phyloP scores from a whole-genome alignment of 176 grass and related monocot species.

The Oryza glumipatula region DNA sequence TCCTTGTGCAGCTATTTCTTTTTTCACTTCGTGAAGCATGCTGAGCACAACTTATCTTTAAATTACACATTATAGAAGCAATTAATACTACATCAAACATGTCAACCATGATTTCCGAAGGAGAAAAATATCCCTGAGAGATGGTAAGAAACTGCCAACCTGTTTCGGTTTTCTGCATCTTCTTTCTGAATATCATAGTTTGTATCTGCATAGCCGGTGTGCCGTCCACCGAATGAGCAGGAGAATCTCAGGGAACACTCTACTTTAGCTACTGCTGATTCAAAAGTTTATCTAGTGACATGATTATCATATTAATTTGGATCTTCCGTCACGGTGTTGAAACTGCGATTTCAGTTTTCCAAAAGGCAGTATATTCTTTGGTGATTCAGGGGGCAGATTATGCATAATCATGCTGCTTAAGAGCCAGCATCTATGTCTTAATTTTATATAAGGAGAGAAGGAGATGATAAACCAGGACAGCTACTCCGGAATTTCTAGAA shows the following conservation, averaged over 20 bases:
- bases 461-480: not conserved
- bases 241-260: conserved; percentile 33
- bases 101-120: conserved; percentile 21
- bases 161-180: conserved; percentile 43
- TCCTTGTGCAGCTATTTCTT: not conserved
- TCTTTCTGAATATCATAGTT: conserved; percentile 17
- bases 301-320: conserved; percentile 29
- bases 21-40: conserved; percentile 7
- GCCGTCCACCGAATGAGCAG: conserved; percentile 19
- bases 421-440: conserved; percentile 23
- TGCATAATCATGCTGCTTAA: conserved; percentile 28
- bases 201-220: conserved; percentile 18
- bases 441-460: conserved; percentile 14
- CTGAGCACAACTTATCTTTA: conserved; percentile 1
- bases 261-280: conserved; percentile 46
- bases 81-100: not conserved
- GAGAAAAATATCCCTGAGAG: not conserved
- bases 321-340: not conserved
- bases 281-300: conserved; percentile 19
- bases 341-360: conserved; percentile 1
- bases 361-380: conserved; percentile 46
- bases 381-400: conserved; percentile 37
- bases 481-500: conserved; percentile 8
- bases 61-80: not conserved
- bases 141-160: not conserved